Conservation (phyloP, 176 grass and related monocot species). For the Eragrostis nindensis region DNA sequence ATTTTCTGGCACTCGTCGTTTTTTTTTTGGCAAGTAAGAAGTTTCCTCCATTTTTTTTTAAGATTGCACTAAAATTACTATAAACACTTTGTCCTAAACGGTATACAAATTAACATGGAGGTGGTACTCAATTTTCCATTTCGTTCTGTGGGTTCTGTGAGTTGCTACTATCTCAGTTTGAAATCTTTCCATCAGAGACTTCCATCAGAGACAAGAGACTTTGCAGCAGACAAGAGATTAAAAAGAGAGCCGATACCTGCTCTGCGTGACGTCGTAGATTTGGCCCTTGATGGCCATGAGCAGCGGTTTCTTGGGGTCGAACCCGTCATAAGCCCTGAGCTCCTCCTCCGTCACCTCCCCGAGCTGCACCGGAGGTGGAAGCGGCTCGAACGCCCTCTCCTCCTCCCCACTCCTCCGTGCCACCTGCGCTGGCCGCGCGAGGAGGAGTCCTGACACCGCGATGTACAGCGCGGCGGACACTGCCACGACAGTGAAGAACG, state of each 20-base stretch:
- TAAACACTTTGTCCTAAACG: too few species aligned
- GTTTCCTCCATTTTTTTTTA: too few species aligned
- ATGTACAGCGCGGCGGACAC: conserved; percentile 49
- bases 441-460: conserved; percentile 22
- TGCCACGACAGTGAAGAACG: conserved; percentile 54
- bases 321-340: conserved; percentile 58
- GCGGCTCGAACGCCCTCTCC: conserved; percentile 31
- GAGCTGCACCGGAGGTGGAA: conserved; percentile 52
- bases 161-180: not conserved
- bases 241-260: conserved; percentile 50
- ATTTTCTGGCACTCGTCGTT: not conserved
- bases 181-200: not conserved
- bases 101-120: too few species aligned
- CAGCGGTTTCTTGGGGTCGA: conserved; percentile 65
- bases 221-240: not conserved
- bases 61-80: too few species aligned
- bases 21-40: not conserved
- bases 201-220: not conserved
- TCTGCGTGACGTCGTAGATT: conserved; percentile 87
- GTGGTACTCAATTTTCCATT: too few species aligned
- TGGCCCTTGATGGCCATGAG: conserved; percentile 84
- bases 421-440: conserved; percentile 5
- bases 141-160: not conserved
- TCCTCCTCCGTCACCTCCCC: conserved; percentile 69
- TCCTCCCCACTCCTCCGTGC: not conserved